A percentile compares a stretch with the other conserved stretches of the same genome.
Conservation (phyloP, 202 grass and related monocot species). For the Panicum virgatum region DNA sequence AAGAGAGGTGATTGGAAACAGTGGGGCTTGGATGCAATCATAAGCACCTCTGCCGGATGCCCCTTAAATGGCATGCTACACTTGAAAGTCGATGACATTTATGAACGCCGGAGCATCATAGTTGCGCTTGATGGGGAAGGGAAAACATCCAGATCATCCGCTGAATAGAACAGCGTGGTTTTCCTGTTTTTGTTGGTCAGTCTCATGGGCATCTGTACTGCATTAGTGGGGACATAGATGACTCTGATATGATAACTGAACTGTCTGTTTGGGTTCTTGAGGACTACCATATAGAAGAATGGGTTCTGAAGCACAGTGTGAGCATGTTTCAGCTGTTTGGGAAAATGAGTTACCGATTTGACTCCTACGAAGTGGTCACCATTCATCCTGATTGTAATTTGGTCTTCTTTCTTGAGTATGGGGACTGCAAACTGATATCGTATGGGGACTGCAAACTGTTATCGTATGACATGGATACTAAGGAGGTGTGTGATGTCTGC, state of each 20-base stretch:
- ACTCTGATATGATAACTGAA: not conserved
- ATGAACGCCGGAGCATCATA: not conserved
- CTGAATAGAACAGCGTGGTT: not conserved
- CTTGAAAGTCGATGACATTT: not conserved
- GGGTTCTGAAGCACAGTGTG: not conserved
- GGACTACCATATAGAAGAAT: not conserved
- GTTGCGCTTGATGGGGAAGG: not conserved
- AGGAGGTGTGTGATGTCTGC: not conserved
- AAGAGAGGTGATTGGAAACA: not conserved
- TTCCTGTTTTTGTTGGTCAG: not conserved
- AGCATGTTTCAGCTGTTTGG: not conserved
- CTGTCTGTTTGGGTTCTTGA: conserved; percentile 13
- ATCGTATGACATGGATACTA: conserved; percentile 8
- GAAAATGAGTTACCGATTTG: not conserved
- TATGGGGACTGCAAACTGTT: not conserved
- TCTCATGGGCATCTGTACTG: not conserved
- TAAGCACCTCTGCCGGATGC: not conserved
- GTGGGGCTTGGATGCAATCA: not conserved
- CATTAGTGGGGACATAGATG: not conserved
- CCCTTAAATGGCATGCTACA: conserved; percentile 1
- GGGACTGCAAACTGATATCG: not conserved
- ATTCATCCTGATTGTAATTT: conserved; percentile 22
- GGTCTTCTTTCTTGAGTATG: not conserved
- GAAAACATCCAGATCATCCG: not conserved
- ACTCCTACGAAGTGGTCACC: not conserved